These are phyloP conservation scores for Phanerodontia chrysosporium DNA, from an alignment of 768 basidiomycete genomes.

Conservation along the genomic window DNA sequence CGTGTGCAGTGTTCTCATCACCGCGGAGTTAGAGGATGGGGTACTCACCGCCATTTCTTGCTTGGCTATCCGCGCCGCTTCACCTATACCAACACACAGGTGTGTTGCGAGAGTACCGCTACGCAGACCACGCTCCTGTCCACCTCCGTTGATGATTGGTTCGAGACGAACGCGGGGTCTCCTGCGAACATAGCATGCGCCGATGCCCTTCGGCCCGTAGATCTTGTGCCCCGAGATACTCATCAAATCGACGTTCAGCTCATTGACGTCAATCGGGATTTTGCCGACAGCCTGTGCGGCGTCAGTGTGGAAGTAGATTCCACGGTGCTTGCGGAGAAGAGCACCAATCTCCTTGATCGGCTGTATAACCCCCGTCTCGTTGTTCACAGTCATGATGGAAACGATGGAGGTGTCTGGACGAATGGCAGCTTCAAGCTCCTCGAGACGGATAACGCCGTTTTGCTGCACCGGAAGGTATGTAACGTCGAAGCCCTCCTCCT, in stretches of 20 bases:
- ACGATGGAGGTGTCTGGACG: constrained; percentile 92
- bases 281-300: constrained; percentile 95
- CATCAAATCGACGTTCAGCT: constrained; percentile 92
- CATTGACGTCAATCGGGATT: constrained; percentile 89
- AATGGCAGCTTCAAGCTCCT: constrained; percentile 80
- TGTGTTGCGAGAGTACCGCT: constrained; percentile 92
- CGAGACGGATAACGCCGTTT: constrained; percentile 78
- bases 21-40: constrained; percentile 7
- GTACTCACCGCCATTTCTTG: constrained; percentile 87
- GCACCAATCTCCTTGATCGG: constrained; percentile 93
- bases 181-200: constrained; percentile 90
- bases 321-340: constrained; percentile 79
- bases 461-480: constrained; percentile 94
- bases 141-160: constrained; percentile 92
- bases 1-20: constrained; percentile 30
- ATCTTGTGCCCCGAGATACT: constrained; percentile 97
- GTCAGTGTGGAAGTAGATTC: constrained; percentile 94
- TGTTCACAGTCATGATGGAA: constrained; percentile 98
- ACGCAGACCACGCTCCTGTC: constrained; percentile 92
- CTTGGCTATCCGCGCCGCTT: constrained; percentile 89
- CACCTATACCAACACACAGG: constrained; percentile 88
- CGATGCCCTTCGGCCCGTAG: constrained; percentile 96
- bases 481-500: constrained; percentile 95
- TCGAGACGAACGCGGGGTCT: constrained; percentile 91
- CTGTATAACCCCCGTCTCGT: constrained; percentile 98